These are phyloP conservation scores for Phytopythium chamaehyphon DNA, from an alignment of 352 stramenopile genomes.

Conservation along the genomic window DNA sequence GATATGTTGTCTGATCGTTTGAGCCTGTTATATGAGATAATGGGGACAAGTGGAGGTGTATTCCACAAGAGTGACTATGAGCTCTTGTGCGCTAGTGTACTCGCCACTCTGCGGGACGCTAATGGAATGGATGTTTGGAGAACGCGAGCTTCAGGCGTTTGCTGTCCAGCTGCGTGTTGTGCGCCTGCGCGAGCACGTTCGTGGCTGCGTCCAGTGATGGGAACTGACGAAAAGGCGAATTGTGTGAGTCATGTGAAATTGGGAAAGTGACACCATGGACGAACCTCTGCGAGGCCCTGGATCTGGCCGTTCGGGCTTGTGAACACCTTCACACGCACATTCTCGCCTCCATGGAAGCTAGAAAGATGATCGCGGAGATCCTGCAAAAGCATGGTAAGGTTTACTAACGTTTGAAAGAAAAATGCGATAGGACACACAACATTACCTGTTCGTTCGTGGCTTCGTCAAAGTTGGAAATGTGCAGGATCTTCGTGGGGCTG, in stretches of 20 bases:
- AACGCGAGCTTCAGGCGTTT: conserved; percentile 57
- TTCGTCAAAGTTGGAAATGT: conserved; percentile 60
- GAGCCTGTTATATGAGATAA: no score
- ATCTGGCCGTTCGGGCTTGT: conserved; percentile 38
- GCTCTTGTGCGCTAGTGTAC: background rate
- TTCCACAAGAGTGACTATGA: no score
- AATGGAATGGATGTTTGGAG: conserved; percentile 44
- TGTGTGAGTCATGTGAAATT: no score
- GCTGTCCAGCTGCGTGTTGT: conserved; percentile 34
- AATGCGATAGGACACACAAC: background rate
- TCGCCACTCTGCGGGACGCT: background rate
- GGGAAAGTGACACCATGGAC: conserved; percentile 8
- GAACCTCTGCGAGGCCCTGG: conserved; percentile 39
- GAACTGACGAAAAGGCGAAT: conserved; percentile 24
- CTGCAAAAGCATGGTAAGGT: conserved; percentile 8
- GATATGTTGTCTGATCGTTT: no score
- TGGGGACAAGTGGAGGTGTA: no score
- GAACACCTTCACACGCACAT: conserved; percentile 45
- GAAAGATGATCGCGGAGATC: conserved; percentile 31
- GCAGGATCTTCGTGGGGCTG: conserved; percentile 59
- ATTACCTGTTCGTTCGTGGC: conserved; percentile 26
- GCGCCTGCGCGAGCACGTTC: conserved; percentile 43
- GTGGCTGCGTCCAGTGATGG: conserved; percentile 41
- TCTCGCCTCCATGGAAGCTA: conserved; percentile 32
- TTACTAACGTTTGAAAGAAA: no score